These are phyloP conservation scores for Trichoderma koningii DNA, from an alignment of 2,329 filamentous ascomycete genomes.

Conservation along the genomic window DNA sequence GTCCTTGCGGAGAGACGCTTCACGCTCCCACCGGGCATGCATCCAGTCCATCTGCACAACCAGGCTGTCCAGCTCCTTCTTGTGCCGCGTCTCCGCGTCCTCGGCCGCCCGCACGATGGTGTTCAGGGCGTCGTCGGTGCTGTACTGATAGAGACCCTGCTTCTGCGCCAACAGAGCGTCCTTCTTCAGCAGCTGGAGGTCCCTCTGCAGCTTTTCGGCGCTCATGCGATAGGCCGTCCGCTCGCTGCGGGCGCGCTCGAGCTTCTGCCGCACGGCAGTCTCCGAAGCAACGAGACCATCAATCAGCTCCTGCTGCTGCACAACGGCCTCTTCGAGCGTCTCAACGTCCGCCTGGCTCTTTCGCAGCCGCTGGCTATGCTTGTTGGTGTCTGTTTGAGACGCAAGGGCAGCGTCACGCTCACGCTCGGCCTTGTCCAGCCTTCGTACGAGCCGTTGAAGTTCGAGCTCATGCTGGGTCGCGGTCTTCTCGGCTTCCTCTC, in stretches of 20 bases:
- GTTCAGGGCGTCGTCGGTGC: constrained; percentile 52
- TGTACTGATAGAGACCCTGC: constrained; percentile 34
- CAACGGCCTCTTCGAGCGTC: constrained; percentile 71
- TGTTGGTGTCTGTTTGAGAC: constrained; percentile 46
- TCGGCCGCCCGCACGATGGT: constrained; percentile 60
- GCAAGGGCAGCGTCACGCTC: constrained; percentile 45
- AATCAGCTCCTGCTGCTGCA: constrained; percentile 68
- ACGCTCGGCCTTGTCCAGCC: constrained; percentile 55
- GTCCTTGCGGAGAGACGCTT: constrained; percentile 76
- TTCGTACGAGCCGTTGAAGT: constrained; percentile 49
- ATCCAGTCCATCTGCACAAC: constrained; percentile 90
- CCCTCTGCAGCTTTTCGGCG: constrained; percentile 57
- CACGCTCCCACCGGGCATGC: constrained; percentile 76
- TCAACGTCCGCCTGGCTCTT: constrained; percentile 65
- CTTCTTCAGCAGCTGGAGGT: constrained; percentile 50
- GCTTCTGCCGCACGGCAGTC: constrained; percentile 62
- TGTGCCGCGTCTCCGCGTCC: constrained; percentile 68
- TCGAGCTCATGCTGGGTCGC: constrained; percentile 47
- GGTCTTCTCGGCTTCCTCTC: constrained; percentile 54
- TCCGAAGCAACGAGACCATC: constrained; percentile 59
- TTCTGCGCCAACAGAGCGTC: constrained; percentile 30
- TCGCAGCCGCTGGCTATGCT: constrained; percentile 62
- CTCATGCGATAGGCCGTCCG: constrained; percentile 57
- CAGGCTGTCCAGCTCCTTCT: constrained; percentile 77
- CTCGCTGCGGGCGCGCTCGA: constrained; percentile 70